Evolutionary conservation across 2,329 filamentous ascomycete genomes (phyloP), one percentile per base, ranked within the genome.

Genomic region (Diaporthe destruens): DNA sequence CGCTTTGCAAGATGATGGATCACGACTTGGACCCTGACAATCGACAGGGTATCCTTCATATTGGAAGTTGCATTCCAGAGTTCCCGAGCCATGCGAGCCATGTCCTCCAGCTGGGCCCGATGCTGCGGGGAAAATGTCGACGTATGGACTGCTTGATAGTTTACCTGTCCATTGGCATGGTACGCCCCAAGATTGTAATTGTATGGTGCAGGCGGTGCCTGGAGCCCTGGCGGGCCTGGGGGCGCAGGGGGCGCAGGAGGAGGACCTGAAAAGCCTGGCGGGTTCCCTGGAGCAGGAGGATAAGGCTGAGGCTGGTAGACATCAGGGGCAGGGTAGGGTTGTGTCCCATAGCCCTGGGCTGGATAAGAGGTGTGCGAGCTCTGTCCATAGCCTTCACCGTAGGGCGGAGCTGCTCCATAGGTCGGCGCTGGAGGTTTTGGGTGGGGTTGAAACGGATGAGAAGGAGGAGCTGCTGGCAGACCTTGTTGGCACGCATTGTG

Each of bases 21-120:
- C 12, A 93, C 84, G 59, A 90, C 86, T 73, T 88, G 88, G 20
- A 93, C 85, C 75, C 90, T 89, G 59, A 93, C 85, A 73, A 87
- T 88, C 51, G 88, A 87, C 18, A 90, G 87, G 20, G 94, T 81
- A 66, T 90, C 87, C 76, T 89, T 89, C 74, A 94, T 84, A 3
- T 85, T 85, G 9, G 86, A 86, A 2, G 91, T 87, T 29, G 84
- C 82, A 74, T 88, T 87, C 92, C 92, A 95, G 47, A 92, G 81
- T 32, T 90, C 87, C 72, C 88, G 86, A 6, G 89, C 87, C 77
- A 87, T 85, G 54, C 81, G 84, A 12, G 87, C 85, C 73, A 93
- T 81, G 57, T 87, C 82, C 61, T 89, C 85, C 9, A 90, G 80
- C 75, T 88, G 86, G 23, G 77, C 74, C 72, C 84, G 81, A 74